Conservation (phyloP, 371 early-diverging fungal genomes). For the Apophysomyces trapeziformis region DNA sequence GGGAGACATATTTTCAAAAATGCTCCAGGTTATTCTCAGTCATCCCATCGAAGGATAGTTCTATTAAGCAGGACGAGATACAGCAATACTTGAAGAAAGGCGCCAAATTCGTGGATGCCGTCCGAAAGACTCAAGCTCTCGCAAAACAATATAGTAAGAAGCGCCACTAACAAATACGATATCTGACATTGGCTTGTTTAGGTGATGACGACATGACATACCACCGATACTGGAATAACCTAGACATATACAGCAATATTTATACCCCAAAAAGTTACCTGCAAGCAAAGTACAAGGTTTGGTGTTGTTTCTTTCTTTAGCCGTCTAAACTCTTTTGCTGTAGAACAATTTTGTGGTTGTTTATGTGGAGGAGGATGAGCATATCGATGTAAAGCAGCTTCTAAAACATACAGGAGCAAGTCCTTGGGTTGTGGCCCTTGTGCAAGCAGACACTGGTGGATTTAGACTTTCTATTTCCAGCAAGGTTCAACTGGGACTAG, state of each 20-base stretch:
- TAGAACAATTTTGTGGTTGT: conserved; percentile 53
- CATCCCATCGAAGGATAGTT: conserved; percentile 17
- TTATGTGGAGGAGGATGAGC: conserved; percentile 44
- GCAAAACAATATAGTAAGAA: conserved; percentile 15
- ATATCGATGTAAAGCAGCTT: conserved; percentile 13
- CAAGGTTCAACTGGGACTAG: conserved; percentile 12
- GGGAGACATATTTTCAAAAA: conserved; percentile 43
- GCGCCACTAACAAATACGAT: background rate
- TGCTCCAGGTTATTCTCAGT: conserved; percentile 36
- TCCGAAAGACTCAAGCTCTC: conserved; percentile 36
- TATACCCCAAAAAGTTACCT: conserved; percentile 34
- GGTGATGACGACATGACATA: conserved; percentile 23
- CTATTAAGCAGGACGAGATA: conserved; percentile 13
- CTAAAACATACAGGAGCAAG: background rate
- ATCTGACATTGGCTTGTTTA: background rate
- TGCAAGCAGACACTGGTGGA: conserved; percentile 42
- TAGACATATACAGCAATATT: conserved; percentile 31
- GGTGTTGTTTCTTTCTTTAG: conserved; percentile 14
- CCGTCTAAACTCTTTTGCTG: background rate
- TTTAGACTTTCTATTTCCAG: conserved; percentile 40
- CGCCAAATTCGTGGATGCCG: conserved; percentile 19
- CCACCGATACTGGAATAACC: conserved; percentile 33
- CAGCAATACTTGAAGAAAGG: conserved; percentile 14
- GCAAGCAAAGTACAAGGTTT: conserved; percentile 32
- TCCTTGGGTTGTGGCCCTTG: conserved; percentile 49